Percentiles rank a stretch among this genome's conserved stretches.
These are phyloP conservation scores for Typha latifolia DNA, from an alignment of 176 grass and related monocot genomes.

Conservation along the genomic window DNA sequence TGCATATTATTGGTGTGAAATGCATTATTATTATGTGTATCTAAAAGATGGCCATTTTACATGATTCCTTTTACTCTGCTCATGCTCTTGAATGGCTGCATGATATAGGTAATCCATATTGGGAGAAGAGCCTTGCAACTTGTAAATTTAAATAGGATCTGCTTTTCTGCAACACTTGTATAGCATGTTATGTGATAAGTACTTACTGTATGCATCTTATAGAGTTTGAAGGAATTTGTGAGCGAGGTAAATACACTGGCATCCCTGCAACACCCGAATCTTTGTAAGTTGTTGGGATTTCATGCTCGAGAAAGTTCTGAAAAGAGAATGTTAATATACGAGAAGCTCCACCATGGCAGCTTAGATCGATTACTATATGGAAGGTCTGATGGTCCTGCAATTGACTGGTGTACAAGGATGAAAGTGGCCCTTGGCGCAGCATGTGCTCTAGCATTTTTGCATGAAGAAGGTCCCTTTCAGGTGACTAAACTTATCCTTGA, in stretches of 20 bases:
- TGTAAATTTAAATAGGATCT: no score
- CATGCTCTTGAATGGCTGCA: no score
- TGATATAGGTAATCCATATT: no score
- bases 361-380: constrained; percentile 72
- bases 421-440: constrained; percentile 81
- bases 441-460: constrained; percentile 79
- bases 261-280: constrained; percentile 68
- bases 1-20: no score
- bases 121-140: no score
- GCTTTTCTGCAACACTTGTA: no score
- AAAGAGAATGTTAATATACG: constrained; percentile 76
- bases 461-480: constrained; percentile 99
- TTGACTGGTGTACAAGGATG: constrained; percentile 86
- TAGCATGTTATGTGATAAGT: no score
- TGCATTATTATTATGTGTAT: no score
- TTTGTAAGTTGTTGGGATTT: constrained; percentile 81
- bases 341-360: constrained; percentile 77
- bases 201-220: constrained; percentile 10
- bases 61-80: no score
- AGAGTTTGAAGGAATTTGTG: constrained; percentile 86
- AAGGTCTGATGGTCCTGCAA: constrained; percentile 62
- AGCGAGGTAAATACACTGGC: constrained; percentile 59
- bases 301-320: constrained; percentile 62
- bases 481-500: constrained; percentile 14
- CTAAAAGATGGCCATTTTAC: no score